Conservation (phyloP, 768 basidiomycete genomes). For the Myochromella boudieri region DNA sequence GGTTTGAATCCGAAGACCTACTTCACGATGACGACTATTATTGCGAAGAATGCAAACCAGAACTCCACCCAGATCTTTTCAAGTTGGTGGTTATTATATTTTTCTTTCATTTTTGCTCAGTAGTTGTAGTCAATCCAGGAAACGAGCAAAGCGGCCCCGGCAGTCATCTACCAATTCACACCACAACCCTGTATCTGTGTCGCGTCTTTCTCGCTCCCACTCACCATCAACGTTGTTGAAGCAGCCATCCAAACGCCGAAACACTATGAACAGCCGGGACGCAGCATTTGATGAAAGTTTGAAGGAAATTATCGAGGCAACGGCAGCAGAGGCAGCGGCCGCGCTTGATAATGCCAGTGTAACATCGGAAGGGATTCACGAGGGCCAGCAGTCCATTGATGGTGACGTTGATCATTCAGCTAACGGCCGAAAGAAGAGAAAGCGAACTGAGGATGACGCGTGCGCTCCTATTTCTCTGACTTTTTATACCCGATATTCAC, state of each 20-base stretch:
- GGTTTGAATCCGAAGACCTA: slow-evolving; percentile 75
- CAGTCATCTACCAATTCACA: slow-evolving; percentile 67
- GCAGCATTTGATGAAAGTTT: slow-evolving; percentile 90
- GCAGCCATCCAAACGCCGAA: slow-evolving; percentile 81
- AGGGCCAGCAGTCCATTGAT: slow-evolving; percentile 39
- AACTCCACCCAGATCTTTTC: slow-evolving; percentile 78
- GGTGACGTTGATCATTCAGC: slow-evolving; percentile 44
- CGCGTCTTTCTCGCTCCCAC: slow-evolving; percentile 73
- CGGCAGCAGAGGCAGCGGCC: slow-evolving; percentile 68
- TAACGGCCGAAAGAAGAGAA: slow-evolving; percentile 65
- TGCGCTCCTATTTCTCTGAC: slow-evolving; percentile 38
- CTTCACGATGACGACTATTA: slow-evolving; percentile 82
- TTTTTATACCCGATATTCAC: neutral
- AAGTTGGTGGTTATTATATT: slow-evolving; percentile 58
- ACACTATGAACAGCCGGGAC: slow-evolving; percentile 97
- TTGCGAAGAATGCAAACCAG: slow-evolving; percentile 91
- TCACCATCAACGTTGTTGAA: slow-evolving; percentile 60
- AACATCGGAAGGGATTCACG: slow-evolving; percentile 32
- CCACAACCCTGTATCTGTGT: slow-evolving; percentile 42
- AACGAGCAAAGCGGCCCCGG: slow-evolving; percentile 59
- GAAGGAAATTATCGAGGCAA: slow-evolving; percentile 73
- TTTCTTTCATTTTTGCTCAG: slow-evolving; percentile 14
- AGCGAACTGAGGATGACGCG: slow-evolving; percentile 73
- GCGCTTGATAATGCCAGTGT: slow-evolving; percentile 39
- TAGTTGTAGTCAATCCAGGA: slow-evolving; percentile 39